A percentile compares a stretch with the other conserved stretches of the same genome.
phyloP scores from a whole-genome alignment of 345 rosid species.

The Acer campestre region DNA sequence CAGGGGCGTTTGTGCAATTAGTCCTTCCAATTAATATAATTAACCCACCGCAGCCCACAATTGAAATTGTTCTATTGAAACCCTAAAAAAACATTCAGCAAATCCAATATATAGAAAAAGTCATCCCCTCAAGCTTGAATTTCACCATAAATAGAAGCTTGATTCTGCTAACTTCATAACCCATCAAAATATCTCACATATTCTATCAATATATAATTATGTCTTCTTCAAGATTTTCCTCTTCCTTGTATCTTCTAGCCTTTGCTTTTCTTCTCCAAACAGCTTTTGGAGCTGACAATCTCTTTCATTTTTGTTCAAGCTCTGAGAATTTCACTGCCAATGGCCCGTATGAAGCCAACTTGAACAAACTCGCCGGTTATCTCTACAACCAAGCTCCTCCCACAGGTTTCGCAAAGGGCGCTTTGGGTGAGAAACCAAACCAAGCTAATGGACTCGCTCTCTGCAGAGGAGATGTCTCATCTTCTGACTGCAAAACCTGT shows the following conservation, averaged over 20 bases:
- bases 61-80: background rate
- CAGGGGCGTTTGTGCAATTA: no score
- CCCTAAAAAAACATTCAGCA: background rate
- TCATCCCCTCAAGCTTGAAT: background rate
- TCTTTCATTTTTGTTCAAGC: constrained; percentile 44
- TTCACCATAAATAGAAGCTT: background rate
- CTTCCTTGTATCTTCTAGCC: constrained; percentile 4
- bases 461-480: constrained; percentile 40
- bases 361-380: constrained; percentile 29
- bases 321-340: constrained; percentile 35
- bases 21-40: no score
- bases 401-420: constrained; percentile 31
- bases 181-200: background rate
- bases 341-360: constrained; percentile 36
- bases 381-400: constrained; percentile 29
- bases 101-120: background rate
- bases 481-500: constrained; percentile 40
- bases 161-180: background rate
- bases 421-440: constrained; percentile 25
- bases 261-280: constrained; percentile 37
- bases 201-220: constrained; percentile 14
- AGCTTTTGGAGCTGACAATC: constrained; percentile 31
- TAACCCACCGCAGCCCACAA: background rate
- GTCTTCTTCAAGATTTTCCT: constrained; percentile 20
- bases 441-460: constrained; percentile 37